These are phyloP conservation scores for Echium plantagineum DNA, from an alignment of 257 asterid species.

Conservation along the genomic window DNA sequence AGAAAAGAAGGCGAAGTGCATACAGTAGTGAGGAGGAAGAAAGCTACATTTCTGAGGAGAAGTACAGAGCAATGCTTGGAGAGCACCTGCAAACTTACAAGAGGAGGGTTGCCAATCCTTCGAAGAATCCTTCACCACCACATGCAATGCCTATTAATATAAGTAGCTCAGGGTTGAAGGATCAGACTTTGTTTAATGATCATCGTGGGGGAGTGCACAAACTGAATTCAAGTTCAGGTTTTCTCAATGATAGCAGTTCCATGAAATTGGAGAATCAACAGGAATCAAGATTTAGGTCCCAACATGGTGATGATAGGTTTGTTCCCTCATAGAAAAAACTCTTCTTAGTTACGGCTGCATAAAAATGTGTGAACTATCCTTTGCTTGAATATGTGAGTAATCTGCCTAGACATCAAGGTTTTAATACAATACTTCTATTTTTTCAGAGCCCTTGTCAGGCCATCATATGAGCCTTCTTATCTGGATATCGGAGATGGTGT, in stretches of 20 bases:
- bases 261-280: slow-evolving; percentile 40
- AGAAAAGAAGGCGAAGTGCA: slow-evolving; percentile 59
- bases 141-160: slow-evolving; percentile 30
- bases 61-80: slow-evolving; percentile 88
- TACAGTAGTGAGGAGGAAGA: slow-evolving; percentile 77
- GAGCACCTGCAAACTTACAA: slow-evolving; percentile 83
- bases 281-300: slow-evolving; percentile 48
- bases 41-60: slow-evolving; percentile 70
- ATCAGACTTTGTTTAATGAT: slow-evolving; percentile 47
- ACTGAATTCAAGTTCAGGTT: slow-evolving; percentile 58
- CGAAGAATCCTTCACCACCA: slow-evolving; percentile 42
- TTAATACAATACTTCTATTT: too few relatives aligned
- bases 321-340: slow-evolving; percentile 8
- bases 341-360: not conserved
- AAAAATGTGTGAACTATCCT: too few relatives aligned
- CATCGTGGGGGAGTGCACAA: slow-evolving; percentile 50
- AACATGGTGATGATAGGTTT: slow-evolving; percentile 65
- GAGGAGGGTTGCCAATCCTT: slow-evolving; percentile 53
- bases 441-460: slow-evolving; percentile 31
- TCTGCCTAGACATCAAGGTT: not conserved
- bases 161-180: slow-evolving; percentile 42
- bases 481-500: slow-evolving; percentile 92
- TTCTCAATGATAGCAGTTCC: slow-evolving; percentile 32
- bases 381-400: not conserved
- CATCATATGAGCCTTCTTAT: slow-evolving; percentile 68